Evolutionary conservation across 495 filamentous ascomycete genomes (phyloP).

Genomic region (Aspergillus homomorphus): DNA sequence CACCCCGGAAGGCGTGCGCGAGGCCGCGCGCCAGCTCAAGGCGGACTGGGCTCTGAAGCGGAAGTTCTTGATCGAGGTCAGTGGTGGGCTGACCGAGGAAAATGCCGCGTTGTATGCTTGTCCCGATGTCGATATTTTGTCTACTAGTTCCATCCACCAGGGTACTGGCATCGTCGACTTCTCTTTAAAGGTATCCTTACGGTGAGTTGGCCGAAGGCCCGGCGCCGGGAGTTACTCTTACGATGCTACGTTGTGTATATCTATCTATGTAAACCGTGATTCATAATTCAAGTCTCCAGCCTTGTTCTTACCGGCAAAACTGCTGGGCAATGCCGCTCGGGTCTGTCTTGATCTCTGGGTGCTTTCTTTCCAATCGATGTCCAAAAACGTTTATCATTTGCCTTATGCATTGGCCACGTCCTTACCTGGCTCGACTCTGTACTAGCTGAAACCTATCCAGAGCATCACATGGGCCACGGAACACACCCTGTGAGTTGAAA

Average conservation of each 20-base stretch:
- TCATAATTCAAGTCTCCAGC: not conserved
- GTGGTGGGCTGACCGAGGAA: constrained; percentile 80
- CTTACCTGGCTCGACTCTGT: too few species aligned
- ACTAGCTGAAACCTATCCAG: too few species aligned
- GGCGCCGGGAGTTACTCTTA: not conserved
- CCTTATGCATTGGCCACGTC: too few species aligned
- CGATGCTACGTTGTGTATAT: not conserved
- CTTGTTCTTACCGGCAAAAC: not conserved
- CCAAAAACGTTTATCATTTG: too few species aligned
- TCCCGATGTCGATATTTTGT: constrained; percentile 89
- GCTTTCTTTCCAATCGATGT: too few species aligned
- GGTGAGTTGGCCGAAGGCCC: not conserved
- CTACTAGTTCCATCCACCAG: constrained; percentile 95
- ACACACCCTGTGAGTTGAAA: not conserved
- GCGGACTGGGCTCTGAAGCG: constrained; percentile 66
- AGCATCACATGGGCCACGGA: too few species aligned
- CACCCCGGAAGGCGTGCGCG: constrained; percentile 65
- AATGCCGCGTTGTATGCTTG: constrained; percentile 81
- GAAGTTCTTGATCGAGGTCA: constrained; percentile 81
- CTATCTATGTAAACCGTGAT: not conserved
- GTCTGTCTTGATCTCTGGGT: too few species aligned
- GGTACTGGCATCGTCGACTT: constrained; percentile 91
- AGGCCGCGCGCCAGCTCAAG: constrained; percentile 69
- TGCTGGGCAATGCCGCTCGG: not conserved
- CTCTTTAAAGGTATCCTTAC: constrained; percentile 77